These are phyloP conservation scores for Phialophora expanda DNA, from an alignment of 2,329 filamentous ascomycete genomes.

Conservation along the genomic window DNA sequence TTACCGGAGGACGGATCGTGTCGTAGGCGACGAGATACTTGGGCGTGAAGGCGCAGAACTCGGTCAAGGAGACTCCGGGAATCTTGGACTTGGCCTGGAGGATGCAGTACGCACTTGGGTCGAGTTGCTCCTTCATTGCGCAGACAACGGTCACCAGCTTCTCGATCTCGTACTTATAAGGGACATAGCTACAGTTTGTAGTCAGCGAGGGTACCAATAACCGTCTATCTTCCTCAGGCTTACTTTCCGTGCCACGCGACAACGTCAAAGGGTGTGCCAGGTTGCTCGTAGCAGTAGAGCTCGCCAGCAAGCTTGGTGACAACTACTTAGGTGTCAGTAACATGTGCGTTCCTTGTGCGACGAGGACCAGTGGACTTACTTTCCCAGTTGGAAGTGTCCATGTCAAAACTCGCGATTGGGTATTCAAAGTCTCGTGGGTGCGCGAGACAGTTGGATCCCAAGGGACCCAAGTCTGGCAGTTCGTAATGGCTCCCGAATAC, in stretches of 20 bases:
- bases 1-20: conserved; percentile 49
- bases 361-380: not conserved
- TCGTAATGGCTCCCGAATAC: conserved; percentile 69
- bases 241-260: conserved; percentile 76
- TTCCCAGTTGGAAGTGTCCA: conserved; percentile 60
- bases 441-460: conserved; percentile 70
- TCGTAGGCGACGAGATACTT: conserved; percentile 47
- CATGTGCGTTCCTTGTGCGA: too few relatives aligned
- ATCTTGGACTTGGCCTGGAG: conserved; percentile 46
- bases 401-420: conserved; percentile 63
- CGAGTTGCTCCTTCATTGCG: conserved; percentile 49
- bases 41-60: conserved; percentile 48
- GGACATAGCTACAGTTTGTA: conserved; percentile 64
- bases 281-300: conserved; percentile 65
- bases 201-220: too few relatives aligned
- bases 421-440: conserved; percentile 65
- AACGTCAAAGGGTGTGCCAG: conserved; percentile 71
- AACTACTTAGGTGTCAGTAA: too few relatives aligned
- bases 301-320: conserved; percentile 67
- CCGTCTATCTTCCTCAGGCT: too few relatives aligned
- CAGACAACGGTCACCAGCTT: conserved; percentile 49
- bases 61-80: conserved; percentile 42
- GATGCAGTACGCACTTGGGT: conserved; percentile 49
- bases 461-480: conserved; percentile 68
- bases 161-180: conserved; percentile 50